These are phyloP conservation scores for Cystoisospora suis DNA, from an alignment of 169 alveolate species.

Conservation along the genomic window DNA sequence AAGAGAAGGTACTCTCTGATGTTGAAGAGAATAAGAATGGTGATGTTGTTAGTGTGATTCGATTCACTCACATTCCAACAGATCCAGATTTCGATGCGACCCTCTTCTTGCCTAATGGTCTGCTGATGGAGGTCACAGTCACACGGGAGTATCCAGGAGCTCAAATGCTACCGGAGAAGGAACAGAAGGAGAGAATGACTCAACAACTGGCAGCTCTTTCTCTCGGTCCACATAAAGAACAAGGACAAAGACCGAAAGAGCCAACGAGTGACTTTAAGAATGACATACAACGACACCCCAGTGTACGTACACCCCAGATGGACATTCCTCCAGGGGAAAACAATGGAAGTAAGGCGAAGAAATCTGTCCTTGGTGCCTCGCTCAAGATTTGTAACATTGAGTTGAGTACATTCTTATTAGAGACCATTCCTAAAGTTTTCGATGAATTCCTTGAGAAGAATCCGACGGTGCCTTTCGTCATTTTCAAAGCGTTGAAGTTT, in stretches of 20 bases:
- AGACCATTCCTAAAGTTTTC: slow-evolving; percentile 45
- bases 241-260: no score
- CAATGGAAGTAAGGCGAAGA: neutral
- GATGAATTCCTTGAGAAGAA: slow-evolving; percentile 32
- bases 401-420: slow-evolving; percentile 20
- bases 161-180: neutral
- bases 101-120: neutral
- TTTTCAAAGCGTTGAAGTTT: slow-evolving; percentile 40
- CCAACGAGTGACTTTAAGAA: no score
- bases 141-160: neutral
- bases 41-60: neutral
- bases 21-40: no score
- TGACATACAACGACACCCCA: no score
- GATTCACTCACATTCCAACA: neutral
- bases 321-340: no score
- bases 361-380: neutral
- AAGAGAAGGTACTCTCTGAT: no score
- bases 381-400: slow-evolving; percentile 46
- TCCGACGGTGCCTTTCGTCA: neutral
- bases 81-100: neutral
- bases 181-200: neutral
- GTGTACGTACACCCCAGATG: neutral
- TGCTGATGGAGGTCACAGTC: neutral
- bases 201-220: neutral
- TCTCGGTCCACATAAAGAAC: no score